Evolutionary conservation across 768 basidiomycete species (phyloP).

Genomic region (Serendipita sp.): DNA sequence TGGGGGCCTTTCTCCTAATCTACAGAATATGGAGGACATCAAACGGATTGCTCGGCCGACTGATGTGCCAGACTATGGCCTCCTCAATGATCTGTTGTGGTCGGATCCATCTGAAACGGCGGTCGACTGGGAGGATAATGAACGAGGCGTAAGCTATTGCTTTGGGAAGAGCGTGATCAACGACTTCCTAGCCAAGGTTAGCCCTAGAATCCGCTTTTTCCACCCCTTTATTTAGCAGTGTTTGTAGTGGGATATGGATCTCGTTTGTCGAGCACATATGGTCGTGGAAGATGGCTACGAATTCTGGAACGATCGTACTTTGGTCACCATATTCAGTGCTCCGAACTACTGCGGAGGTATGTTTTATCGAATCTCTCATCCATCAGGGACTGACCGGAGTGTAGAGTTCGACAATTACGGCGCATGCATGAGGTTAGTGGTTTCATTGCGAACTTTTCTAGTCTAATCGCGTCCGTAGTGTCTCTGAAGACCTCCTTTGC

Average conservation of each 20-base stretch:
- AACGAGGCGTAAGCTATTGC: constrained; percentile 96
- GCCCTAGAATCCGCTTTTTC: not conserved
- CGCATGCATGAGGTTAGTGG: constrained; percentile 70
- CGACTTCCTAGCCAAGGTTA: constrained; percentile 54
- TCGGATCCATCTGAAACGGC: constrained; percentile 97
- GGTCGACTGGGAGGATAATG: constrained; percentile 98
- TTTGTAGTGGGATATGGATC: constrained; percentile 84
- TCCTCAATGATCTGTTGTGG: constrained; percentile 95
- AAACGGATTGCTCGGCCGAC: constrained; percentile 94
- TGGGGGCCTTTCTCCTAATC: constrained; percentile 81
- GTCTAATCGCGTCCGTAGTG: constrained; percentile 28
- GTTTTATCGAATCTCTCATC: constrained; percentile 19
- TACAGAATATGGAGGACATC: constrained; percentile 96
- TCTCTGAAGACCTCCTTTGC: constrained; percentile 92
- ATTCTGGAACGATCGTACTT: constrained; percentile 97
- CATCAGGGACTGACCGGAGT: constrained; percentile 12
- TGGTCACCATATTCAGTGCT: constrained; percentile 97
- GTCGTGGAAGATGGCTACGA: constrained; percentile 99
- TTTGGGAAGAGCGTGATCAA: constrained; percentile 97
- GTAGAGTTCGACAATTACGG: constrained; percentile 90
- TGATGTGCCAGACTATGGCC: constrained; percentile 95
- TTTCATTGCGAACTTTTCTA: constrained; percentile 5
- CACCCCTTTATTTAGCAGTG: not conserved
- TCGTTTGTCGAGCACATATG: constrained; percentile 99
- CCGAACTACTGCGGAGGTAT: constrained; percentile 92